Percentiles rank a stretch among this genome's conserved stretches.
These are phyloP conservation scores for Mucuna pruriens DNA, from an alignment of 306 rosid species.

Conservation along the genomic window DNA sequence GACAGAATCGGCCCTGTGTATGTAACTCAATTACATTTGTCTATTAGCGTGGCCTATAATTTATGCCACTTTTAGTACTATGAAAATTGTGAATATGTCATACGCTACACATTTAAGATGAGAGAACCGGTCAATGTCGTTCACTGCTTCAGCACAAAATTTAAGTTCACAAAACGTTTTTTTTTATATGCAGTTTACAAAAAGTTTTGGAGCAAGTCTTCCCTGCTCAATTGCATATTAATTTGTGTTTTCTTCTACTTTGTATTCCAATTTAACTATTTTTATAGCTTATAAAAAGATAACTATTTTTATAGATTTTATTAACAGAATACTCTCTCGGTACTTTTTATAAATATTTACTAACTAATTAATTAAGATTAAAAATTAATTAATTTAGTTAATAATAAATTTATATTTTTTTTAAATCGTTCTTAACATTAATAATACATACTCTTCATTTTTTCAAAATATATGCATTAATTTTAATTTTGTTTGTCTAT, in stretches of 20 bases:
- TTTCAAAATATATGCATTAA: no score
- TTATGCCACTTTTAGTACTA: neutral
- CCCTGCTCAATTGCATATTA: neutral
- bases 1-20: conserved; percentile 40
- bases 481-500: no score
- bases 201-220: neutral
- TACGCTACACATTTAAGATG: neutral
- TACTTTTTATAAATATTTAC: no score
- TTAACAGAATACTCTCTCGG: neutral
- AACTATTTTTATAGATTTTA: neutral
- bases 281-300: neutral
- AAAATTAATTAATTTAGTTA: no score
- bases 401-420: no score
- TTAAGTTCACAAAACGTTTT: neutral
- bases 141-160: neutral
- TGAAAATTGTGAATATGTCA: neutral
- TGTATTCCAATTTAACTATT: neutral
- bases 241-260: neutral
- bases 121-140: neutral
- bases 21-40: neutral
- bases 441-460: no score
- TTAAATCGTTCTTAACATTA: no score
- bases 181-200: no score
- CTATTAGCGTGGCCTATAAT: neutral
- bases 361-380: no score